Base-by-base conservation (phyloP, 805 yeast genomes). In the Sugiyamaella smithiae region DNA sequence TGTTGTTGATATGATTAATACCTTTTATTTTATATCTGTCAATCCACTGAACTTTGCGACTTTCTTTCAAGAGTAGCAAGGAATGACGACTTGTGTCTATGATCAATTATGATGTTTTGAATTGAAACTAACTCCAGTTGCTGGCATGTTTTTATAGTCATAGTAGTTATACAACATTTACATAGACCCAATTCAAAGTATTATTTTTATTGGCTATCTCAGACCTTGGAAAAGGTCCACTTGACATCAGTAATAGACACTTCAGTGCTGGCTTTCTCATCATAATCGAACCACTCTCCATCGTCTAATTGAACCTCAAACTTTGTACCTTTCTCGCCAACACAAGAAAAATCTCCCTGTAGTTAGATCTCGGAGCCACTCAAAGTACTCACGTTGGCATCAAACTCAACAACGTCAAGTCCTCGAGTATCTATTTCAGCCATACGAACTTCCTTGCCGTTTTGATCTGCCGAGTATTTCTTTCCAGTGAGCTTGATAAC, bases 251-350 rank as follows among this genome's bases (percentile, higher is more conserved):
- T 81, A 12, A 93, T 76, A 19, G 90, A 80, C 16, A 89, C 97
- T 66, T 91, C 97, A 37, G 72, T 78, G 9, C 80, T 78, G 5
- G 85, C 82, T 56, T 81, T 78, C 49, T 93, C 98, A 64, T 93
- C 98, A 62, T 90, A 93, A 60, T 93, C 99, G 63, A 83, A 93
- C 90, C 96, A 90, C 63, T 93, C 98, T 46, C 79, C 81, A 22
- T 87, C 96, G 31, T 73, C 77, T 24, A 89, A 69, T 48, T 85
- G 93, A 22, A 88, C 76, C 24, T 85, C 87, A 4, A 85, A 87
- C 46, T 63, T 66, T 7, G 84, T 72, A 9, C 68, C 65, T 11
- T 77, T 81, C 4, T 67, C 72, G 9, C 86, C 85, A 35, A 61
- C 68, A 48, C 85, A 81, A 25, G 63, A 57, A 63, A 85, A 85